Base-by-base conservation (phyloP, 140 eudicot species). In the Senecio squalidus region DNA sequence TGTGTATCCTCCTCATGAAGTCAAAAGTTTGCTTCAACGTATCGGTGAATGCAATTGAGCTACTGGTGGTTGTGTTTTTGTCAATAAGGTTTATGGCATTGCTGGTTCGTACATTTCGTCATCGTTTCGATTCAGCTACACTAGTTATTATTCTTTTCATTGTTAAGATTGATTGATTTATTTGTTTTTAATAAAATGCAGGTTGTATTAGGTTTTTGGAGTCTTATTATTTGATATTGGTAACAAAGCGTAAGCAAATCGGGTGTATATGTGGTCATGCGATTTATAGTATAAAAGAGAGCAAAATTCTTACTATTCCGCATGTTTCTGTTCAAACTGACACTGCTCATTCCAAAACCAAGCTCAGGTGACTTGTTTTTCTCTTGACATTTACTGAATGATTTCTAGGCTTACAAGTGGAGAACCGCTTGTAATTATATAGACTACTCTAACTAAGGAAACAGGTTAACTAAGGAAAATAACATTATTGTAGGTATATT, bases 241-340 rank as follows among this genome's bases (percentile, higher is more conserved):
- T 92, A 23, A 87, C 95, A 10, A 87, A 84, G 76, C 80, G 92
- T 69, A 79, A 78, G 54, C 95, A 92, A 69, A 87, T 92, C 70
- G 98, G 96, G 55, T 72, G 76, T 55, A 73, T 92, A 55, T 87
- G 98, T 68, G 98, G 98, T 41, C 96, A 92, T 81, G 93, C 98
- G 11, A 70, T 92, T 53, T 92, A 87, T 45, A 71, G 89, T 46
- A 84, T 92, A 22, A 84, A 79, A 40, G 95, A 92, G 66, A 83
- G 86, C 79, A 92, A 92, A 76, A 73, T 87, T 50, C 79, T 92
- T 28, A 74, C 98, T 2, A 83, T 91, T 53, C 98, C 98, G 0
- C 96, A 86, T 68, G 82, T 64, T 17, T 78, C 98, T 26, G 88
- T 90, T 58, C 97, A 83, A 73, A 75, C 97, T 13, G 97, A 91